Percentiles rank a stretch among this genome's conserved stretches.
phyloP scores from a whole-genome alignment of 129 eudicot genomes.

The Helichrysum umbraculigerum region DNA sequence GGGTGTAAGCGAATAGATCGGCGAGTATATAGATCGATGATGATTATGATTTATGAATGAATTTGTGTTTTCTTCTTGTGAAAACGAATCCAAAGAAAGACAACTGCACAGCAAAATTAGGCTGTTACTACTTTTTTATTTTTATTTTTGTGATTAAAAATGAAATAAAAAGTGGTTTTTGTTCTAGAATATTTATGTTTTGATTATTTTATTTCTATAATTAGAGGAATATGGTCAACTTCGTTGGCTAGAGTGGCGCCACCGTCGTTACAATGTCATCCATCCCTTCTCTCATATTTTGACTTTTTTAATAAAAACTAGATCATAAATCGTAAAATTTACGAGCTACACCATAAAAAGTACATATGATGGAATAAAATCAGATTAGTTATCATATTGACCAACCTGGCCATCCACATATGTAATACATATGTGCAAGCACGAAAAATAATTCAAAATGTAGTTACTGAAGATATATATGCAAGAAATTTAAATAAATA shows the following conservation, averaged over 20 bases:
- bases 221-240: conserved; percentile 28
- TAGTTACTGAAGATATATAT: no score
- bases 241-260: conserved; percentile 38
- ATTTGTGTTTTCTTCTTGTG: conserved; percentile 33
- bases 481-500: no score
- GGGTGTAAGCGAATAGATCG: conserved; percentile 34
- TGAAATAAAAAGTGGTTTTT: background rate
- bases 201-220: conserved; percentile 7
- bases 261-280: conserved; percentile 9
- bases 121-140: conserved; percentile 22
- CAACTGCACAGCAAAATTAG: conserved; percentile 31
- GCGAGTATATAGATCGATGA: conserved; percentile 28
- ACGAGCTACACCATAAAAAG: no score
- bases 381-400: no score
- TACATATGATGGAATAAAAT: no score
- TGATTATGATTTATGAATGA: background rate
- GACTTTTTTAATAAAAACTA: no score
- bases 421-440: no score
- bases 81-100: conserved; percentile 32
- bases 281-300: background rate
- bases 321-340: no score
- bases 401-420: no score
- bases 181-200: background rate
- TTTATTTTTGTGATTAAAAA: background rate
- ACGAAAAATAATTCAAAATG: no score